Evolutionary conservation across 2,329 filamentous ascomycete species (phyloP).

Genomic region (Colletotrichum karsti): DNA sequence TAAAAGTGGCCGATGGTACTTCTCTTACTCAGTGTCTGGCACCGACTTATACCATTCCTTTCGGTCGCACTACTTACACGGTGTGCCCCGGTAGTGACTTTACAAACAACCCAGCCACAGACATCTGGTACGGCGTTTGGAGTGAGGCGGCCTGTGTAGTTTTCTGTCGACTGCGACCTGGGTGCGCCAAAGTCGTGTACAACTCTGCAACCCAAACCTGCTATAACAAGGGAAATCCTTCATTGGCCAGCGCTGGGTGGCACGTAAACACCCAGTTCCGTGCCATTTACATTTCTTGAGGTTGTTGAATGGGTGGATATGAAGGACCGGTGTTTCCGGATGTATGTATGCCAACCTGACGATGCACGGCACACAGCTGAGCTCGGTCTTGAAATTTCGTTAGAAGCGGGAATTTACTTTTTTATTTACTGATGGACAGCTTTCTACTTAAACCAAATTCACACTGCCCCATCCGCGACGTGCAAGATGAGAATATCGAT

Average conservation of each 20-base stretch:
- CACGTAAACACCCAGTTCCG: slow-evolving; percentile 14
- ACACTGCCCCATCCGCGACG: too few species aligned
- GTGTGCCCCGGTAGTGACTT: slow-evolving; percentile 19
- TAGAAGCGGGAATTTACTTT: too few species aligned
- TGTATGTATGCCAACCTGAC: too few species aligned
- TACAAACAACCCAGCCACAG: slow-evolving; percentile 7
- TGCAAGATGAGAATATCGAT: too few species aligned
- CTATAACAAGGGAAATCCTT: slow-evolving; percentile 20
- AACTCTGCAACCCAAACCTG: slow-evolving; percentile 6
- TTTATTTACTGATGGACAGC: too few species aligned
- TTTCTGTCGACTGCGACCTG: neutral
- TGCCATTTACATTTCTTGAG: neutral
- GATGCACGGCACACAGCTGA: too few species aligned
- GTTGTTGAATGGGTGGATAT: too few species aligned
- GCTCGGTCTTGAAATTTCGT: too few species aligned
- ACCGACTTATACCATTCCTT: neutral
- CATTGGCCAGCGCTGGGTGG: slow-evolving; percentile 1
- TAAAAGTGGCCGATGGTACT: neutral
- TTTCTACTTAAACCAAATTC: too few species aligned
- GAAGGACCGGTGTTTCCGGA: too few species aligned
- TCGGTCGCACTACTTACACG: neutral
- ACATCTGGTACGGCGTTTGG: slow-evolving; percentile 3
- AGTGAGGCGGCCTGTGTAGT: neutral
- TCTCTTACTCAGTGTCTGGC: slow-evolving; percentile 5
- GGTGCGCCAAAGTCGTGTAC: slow-evolving; percentile 17